Evolutionary conservation across 163 green algal species (phyloP), one percentile per base, ranked within the genome.

Genomic region (Scenedesmus sp.): DNA sequence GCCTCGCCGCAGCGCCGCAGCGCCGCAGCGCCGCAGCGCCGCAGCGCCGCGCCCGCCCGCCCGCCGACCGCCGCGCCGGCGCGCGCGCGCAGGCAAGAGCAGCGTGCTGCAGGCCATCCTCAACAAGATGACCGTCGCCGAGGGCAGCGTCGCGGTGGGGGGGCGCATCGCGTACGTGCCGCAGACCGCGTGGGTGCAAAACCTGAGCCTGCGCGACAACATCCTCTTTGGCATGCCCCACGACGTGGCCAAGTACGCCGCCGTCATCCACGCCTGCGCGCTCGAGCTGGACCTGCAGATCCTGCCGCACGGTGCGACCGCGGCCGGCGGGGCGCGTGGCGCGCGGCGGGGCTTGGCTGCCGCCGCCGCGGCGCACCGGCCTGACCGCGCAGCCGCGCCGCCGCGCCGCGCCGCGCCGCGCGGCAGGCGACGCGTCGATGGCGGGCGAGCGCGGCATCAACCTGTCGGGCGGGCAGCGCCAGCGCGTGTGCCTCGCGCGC

Each of bases 121-220:
- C 18, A 86, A 86, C 39, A 89, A 94, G 65, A 94, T 94, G 83
- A 17, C 57, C 2, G 63, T 90, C 18, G 69, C 87, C 6, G 62
- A 31, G 9, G 88, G 88, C 45, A 56, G 24, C 1, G 69, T 89
- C 33, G 45, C 57, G 11, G 80, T 93, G 31, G 74, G 78, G 24
- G 87, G 87, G 66, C 69, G 44, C 13, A 86, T 87, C 57, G 73
- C 83, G 1, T 88, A 88, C 57, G 86, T 90, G 33, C 92, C 93
- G 62, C 80, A 92, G 67, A 86, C 70, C 15, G 85, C 92, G 2
- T 96, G 91, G 91, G 93, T 96, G 51, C 86, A 95, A 77, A 96
- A 96, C 86, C 80, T 87, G 33, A 91, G 87, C 2, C 80, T 96
- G 36, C 78, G 83, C 10, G 87, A 93, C 36, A 96, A 96, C 85